Conservation (phyloP, 495 filamentous ascomycete genomes). For the Darksidea phi region DNA sequence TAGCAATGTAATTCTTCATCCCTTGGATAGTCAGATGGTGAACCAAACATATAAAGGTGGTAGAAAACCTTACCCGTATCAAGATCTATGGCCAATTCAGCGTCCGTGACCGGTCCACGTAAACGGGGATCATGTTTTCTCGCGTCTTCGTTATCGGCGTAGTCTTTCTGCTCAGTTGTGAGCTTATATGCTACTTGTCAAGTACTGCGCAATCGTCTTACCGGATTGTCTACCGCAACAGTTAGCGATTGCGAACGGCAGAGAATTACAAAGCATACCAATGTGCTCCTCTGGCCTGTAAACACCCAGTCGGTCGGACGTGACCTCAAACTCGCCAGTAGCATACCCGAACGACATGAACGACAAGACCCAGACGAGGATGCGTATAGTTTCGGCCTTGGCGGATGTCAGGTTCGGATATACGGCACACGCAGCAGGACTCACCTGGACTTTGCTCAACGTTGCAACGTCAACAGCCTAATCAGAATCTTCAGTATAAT, state of each 20-base stretch:
- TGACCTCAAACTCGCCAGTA: slow-evolving; percentile 96
- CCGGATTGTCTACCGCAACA: no score
- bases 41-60: no score
- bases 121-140: slow-evolving; percentile 80
- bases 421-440: not conserved
- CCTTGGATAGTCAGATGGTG: no score
- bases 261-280: no score
- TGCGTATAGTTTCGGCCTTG: slow-evolving; percentile 76
- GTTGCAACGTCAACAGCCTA: slow-evolving; percentile 92
- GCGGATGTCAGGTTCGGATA: slow-evolving; percentile 12
- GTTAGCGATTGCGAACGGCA: no score
- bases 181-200: no score
- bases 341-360: slow-evolving; percentile 95
- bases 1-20: slow-evolving; percentile 99
- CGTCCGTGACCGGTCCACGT: slow-evolving; percentile 67
- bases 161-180: slow-evolving; percentile 86
- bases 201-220: no score
- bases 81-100: slow-evolving; percentile 79
- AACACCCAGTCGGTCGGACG: slow-evolving; percentile 81
- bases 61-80: no score
- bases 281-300: slow-evolving; percentile 97
- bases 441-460: slow-evolving; percentile 71
- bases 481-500: slow-evolving; percentile 35
- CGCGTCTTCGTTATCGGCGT: slow-evolving; percentile 86
- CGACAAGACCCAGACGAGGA: slow-evolving; percentile 86